Conservation (phyloP, 2,329 filamentous ascomycete species). For the Zymoseptoria tritici region DNA sequence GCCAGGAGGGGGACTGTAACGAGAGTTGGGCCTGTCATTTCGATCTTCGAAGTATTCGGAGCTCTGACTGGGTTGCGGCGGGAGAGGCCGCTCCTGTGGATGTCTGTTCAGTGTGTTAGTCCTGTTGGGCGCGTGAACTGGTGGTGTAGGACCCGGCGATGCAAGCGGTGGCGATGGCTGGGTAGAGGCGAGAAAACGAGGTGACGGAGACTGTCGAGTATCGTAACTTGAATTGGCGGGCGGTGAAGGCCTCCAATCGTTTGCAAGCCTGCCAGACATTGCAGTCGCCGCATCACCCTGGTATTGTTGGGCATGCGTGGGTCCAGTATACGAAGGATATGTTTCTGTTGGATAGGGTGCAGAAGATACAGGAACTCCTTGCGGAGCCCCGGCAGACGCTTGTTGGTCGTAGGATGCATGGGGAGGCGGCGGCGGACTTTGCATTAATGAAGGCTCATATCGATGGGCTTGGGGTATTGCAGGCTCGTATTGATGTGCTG, state of each 20-base stretch:
- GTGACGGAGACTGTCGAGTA: slow-evolving; percentile 22
- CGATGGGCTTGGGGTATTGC: slow-evolving; percentile 1
- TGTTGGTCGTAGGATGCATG: slow-evolving; percentile 15
- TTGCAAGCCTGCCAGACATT: slow-evolving; percentile 6
- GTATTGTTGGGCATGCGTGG: slow-evolving; percentile 11
- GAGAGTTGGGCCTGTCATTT: background rate
- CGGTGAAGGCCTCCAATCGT: slow-evolving; percentile 25
- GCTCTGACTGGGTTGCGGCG: slow-evolving; percentile 42
- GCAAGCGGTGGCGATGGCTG: slow-evolving; percentile 30
- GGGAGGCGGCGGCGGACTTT: slow-evolving; percentile 18
- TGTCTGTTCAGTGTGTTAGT: slow-evolving; percentile 48
- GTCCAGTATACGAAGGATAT: slow-evolving; percentile 15
- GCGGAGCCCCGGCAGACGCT: slow-evolving; percentile 10
- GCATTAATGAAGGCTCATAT: slow-evolving; percentile 12
- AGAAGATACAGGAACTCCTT: slow-evolving; percentile 7
- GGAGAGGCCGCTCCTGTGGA: slow-evolving; percentile 52
- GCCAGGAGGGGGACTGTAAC: slow-evolving; percentile 5
- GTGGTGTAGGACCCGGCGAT: slow-evolving; percentile 46
- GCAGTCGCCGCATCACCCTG: slow-evolving; percentile 4
- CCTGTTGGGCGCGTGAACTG: slow-evolving; percentile 35
- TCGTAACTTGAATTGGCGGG: slow-evolving; percentile 18
- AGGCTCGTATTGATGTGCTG: slow-evolving; percentile 13
- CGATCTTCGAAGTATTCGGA: slow-evolving; percentile 32
- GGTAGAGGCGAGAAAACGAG: slow-evolving; percentile 14
- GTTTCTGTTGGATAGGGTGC: slow-evolving; percentile 19